Evolutionary conservation across 2,329 filamentous ascomycete species (phyloP).

Genomic region (Cryphonectria radicalis): DNA sequence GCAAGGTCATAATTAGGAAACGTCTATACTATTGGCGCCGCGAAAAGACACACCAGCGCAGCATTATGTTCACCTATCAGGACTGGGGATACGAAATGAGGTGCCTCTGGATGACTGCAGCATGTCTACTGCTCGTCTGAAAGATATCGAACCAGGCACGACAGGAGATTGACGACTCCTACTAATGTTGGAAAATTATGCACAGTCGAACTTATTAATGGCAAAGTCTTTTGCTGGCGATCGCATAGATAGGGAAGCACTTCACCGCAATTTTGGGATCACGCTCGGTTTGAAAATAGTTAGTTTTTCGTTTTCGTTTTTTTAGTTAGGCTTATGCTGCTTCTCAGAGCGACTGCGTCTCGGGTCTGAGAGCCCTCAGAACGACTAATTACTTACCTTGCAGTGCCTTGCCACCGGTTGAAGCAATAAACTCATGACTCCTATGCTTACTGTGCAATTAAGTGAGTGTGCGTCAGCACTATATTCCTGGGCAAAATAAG

Average conservation of each 20-base stretch:
- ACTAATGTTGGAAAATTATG: conserved; percentile 18
- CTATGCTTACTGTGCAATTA: not conserved
- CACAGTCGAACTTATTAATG: not conserved
- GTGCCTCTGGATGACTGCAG: conserved; percentile 19
- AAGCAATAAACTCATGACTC: not conserved
- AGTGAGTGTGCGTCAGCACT: conserved; percentile 2
- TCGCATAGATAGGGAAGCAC: not conserved
- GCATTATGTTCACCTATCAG: not conserved
- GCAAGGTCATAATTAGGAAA: not conserved
- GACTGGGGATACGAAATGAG: conserved; percentile 7
- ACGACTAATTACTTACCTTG: not conserved
- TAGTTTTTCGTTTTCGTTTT: not conserved
- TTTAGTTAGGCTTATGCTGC: not conserved
- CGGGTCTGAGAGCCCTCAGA: not conserved
- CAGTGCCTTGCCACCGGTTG: not conserved
- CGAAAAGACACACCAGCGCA: conserved; percentile 2
- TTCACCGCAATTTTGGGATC: not conserved
- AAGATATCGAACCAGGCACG: conserved; percentile 1
- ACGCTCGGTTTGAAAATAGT: not conserved
- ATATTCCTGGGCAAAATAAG: not conserved
- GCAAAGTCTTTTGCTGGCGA: not conserved
- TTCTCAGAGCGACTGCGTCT: not conserved
- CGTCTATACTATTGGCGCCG: not conserved
- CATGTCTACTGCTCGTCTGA: conserved; percentile 2
- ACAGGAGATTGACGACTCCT: not conserved